Evolutionary conservation across 495 filamentous ascomycete genomes (phyloP), one percentile per base, ranked within the genome.

Genomic region (Trichoderma erinaceum): DNA sequence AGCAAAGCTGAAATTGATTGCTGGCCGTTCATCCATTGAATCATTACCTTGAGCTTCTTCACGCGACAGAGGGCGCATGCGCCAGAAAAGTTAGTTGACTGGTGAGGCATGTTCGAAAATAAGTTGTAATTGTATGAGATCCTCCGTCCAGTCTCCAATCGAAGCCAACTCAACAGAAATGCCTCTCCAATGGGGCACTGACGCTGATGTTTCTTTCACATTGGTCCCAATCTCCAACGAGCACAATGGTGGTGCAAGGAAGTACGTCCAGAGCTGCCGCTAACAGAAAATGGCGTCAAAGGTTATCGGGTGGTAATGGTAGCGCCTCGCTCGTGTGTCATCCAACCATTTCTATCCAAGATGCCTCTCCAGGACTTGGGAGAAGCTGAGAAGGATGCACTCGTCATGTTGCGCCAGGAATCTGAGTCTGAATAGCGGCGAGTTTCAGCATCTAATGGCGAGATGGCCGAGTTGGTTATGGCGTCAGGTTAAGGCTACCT

Each of bases 391-490:
- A 11, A 13, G 23, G 25, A 61, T 15, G 23, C 23, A 32, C 4
- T 32, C 27, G 56, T 12, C 16, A 3, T 13, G 23, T 61, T 61
- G 56, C n/a, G 56, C 56, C 56, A 61, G 56, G 27, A 61, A 61
- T 21, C 23, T 61, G 10, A 29, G 8, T 61, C 56, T 16, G 16
- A 61, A 61, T 25, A 61, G n/a, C 56, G 16, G 23, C 8, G 13
- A 11, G 0, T 0, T 32, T 25, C 25, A 32, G 4, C 56, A 61
- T 29, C 15, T 29, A 2, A 61, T 10, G 23, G 56, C 56, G 56
- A 61, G 56, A 61, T 61, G 56, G 56, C 56, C 56, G 56, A 61
- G 56, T 61, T 61, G 56, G 56, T 61, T 61, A 61, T 61, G 56
- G 56, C 56, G 56, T 61, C 56, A 61, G 56, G 56, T 61, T 61